Base-by-base conservation (phyloP, 805 yeast species). In the Saitoella complicata region DNA sequence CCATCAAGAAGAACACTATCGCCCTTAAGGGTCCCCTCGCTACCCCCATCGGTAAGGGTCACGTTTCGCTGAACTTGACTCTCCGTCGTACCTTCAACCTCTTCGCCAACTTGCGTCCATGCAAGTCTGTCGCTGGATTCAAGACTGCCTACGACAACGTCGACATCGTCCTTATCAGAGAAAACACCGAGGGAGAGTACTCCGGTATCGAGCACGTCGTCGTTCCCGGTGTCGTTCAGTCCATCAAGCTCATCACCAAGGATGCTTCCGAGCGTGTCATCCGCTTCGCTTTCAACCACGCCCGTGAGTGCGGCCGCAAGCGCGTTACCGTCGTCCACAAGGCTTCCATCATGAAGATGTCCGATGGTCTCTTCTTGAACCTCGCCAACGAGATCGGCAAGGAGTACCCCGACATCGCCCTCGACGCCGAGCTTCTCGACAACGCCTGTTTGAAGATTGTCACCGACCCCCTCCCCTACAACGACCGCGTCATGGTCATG, bases 101-200 rank as follows among this genome's bases (percentile, higher is more conserved):
- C 58, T 91, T 80, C 61, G 98, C 98, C 47, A 83, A 94, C 34
- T 75, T 88, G 53, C 93, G 91, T n/a, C 72, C 86, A 57, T 85
- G 86, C 72, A 85, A 87, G 70, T 81, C 83, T 66, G 75, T 91
- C 50, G 91, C 93, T 49, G 97, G 97, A 65, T 94, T 87, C 52
- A 74, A 84, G 65, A 79, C 94, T 49, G 84, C 87, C 66, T 75
- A 86, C 61, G 73, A 80, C 50, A 86, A 82, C 55, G 83, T 88
- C 53, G 95, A 87, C 69, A 75, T 88, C 61, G 95, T 87, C 37
- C 73, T 91, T 53, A 93, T 91, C 62, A 85, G 98, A 76, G 98
- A 91, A 72, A 91, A 91, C 78, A 88, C 98, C 53, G 97, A 91
- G 69, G 98, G 98, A 73, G 98, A 88, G 70, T 88, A 88, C 72